Evolutionary conservation across 140 eudicot species (phyloP).

Genomic region (Anethum foeniculum): DNA sequence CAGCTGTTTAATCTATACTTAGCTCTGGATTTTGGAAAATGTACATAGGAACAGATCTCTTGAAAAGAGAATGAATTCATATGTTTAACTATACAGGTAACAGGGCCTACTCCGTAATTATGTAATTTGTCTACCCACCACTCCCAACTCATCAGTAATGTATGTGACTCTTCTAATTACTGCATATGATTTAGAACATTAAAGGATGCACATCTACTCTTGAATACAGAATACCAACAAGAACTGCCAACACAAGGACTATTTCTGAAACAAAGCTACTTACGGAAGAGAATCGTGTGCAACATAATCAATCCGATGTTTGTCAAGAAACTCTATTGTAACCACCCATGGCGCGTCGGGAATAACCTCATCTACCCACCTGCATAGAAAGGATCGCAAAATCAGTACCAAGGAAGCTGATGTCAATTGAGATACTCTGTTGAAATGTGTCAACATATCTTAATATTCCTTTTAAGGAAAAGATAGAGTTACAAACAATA

Average conservation of each 20-base stretch:
- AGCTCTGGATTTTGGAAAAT: not conserved
- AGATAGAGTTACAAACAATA: not conserved
- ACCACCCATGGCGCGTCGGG: slow-evolving; percentile 99
- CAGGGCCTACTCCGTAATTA: not conserved
- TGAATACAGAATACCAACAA: not conserved
- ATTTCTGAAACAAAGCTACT: not conserved
- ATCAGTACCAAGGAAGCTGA: not conserved
- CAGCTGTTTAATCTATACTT: not conserved
- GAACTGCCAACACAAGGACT: slow-evolving; percentile 2
- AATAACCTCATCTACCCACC: slow-evolving; percentile 99
- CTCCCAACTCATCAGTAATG: slow-evolving; percentile 1
- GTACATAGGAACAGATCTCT: not conserved
- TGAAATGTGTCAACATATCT: not conserved
- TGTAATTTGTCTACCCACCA: not conserved
- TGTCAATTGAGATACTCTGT: not conserved
- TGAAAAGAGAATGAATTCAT: not conserved
- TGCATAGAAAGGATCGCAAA: slow-evolving; percentile 19
- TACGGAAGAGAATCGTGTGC: slow-evolving; percentile 99
- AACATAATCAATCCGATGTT: slow-evolving; percentile 77
- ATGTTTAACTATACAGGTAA: not conserved
- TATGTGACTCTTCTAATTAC: not conserved
- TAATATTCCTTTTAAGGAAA: not conserved
- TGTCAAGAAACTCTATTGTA: slow-evolving; percentile 77
- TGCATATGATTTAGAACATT: not conserved
- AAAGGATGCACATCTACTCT: not conserved